These are phyloP conservation scores for Fusarium incarnatum DNA, from an alignment of 2,329 filamentous ascomycete species.

Conservation along the genomic window DNA sequence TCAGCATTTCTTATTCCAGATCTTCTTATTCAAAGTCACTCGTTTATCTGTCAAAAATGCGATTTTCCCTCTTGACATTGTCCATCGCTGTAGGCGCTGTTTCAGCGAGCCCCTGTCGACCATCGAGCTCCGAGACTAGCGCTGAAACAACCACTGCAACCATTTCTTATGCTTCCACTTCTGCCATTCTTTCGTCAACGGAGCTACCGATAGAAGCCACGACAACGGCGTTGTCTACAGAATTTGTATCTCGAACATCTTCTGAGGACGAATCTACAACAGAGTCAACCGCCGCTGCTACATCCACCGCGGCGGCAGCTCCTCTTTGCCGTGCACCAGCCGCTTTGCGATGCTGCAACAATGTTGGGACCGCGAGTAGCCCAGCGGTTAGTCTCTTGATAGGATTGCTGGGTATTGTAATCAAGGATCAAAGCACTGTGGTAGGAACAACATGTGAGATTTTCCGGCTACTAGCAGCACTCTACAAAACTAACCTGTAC, in stretches of 20 bases:
- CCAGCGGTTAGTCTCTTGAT: neutral
- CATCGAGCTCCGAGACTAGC: neutral
- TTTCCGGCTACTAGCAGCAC: rapidly evolving
- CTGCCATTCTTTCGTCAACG: neutral
- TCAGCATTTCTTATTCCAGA: neutral
- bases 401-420: neutral
- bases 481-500: neutral
- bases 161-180: neutral
- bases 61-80: neutral
- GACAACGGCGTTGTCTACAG: neutral
- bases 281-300: neutral
- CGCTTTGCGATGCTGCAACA: neutral
- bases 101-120: neutral
- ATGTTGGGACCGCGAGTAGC: neutral
- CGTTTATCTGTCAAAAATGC: neutral
- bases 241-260: neutral
- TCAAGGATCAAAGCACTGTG: neutral
- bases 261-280: neutral
- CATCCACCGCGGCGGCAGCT: neutral
- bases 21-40: neutral
- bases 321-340: neutral
- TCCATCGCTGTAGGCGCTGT: neutral
- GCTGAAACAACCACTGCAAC: neutral
- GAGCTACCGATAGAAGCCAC: neutral
- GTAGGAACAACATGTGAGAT: neutral